Evolutionary conservation across 83 land plant genomes (phyloP).

Genomic region (Diphasiastrum complanatum): DNA sequence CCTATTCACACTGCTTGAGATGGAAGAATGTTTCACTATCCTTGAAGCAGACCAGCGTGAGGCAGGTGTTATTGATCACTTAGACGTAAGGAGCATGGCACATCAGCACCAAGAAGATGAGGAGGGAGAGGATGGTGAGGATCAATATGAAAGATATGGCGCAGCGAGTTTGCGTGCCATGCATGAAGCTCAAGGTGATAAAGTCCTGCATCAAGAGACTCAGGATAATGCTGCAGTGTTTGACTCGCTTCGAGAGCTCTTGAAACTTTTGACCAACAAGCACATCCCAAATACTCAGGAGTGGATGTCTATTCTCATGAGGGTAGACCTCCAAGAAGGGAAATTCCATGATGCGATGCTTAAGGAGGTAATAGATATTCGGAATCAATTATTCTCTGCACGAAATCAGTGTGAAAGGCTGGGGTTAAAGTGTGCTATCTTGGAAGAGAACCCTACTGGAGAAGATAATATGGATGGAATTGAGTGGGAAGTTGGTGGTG

Average conservation of each 20-base stretch:
- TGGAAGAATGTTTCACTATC: conserved; percentile 61
- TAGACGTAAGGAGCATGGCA: not conserved
- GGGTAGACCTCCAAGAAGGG: conserved; percentile 60
- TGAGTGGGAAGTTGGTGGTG: conserved; percentile 73
- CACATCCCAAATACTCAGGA: conserved; percentile 64
- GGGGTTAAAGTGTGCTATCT: conserved; percentile 44
- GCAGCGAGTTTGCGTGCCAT: conserved; percentile 45
- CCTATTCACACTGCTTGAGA: conserved; percentile 53
- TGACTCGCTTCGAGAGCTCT: conserved; percentile 68
- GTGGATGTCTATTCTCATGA: conserved; percentile 63
- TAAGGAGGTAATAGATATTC: conserved; percentile 73
- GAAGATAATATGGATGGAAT: conserved; percentile 56
- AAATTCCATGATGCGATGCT: conserved; percentile 44
- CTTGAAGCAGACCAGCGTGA: conserved; percentile 26
- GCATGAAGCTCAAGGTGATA: conserved; percentile 46
- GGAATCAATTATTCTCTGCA: conserved; percentile 39
- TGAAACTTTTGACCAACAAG: conserved; percentile 49
- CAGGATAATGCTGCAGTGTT: conserved; percentile 69
- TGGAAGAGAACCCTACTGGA: conserved; percentile 13
- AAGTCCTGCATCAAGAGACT: conserved; percentile 47
- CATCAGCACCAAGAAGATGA: not conserved
- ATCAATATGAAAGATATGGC: conserved; percentile 42
- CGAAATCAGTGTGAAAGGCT: conserved; percentile 54
- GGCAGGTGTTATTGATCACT: too few relatives aligned
- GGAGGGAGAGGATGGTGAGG: conserved; percentile 19